Evolutionary conservation across 495 filamentous ascomycete species (phyloP), one percentile per base, ranked within the genome.

Genomic region (Xylaria bambusicola): DNA sequence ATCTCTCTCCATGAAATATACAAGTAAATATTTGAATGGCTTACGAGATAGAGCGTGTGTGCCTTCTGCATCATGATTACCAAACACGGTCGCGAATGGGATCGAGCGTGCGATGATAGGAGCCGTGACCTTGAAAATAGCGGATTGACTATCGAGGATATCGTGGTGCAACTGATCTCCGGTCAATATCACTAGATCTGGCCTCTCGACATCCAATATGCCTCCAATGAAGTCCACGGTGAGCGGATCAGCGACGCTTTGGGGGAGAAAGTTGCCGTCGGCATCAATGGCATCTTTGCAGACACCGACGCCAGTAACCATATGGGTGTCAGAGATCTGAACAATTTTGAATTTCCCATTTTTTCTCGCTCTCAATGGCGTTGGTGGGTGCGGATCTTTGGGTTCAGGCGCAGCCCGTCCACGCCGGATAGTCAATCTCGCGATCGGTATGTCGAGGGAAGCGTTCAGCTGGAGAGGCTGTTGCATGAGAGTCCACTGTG

Each of bases 51-150:
- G 64, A 64, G 70, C 71, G 58, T 71, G 56, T 46, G 41, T 61
- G 62, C 70, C 70, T 63, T 74, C 69, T 61, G 56, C 64, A 56
- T 74, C 66, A 64, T 74, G 71, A 66, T 73, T 74, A 61, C 71
- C 71, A 65, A 73, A 73, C 56, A 73, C 66, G 54, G 65, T 69
- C 64, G 68, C 69, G 55, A 66, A 74, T 61, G 71, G 71, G 38
- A 71, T 70, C 42, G 63, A 70, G 61, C 71, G 71, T 56, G 69
- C 59, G 49, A 74, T 70, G 38, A 74, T 60, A 66, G 66, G 71
- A 53, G 63, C 64, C 68, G 72, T 70, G 21, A 77, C 71, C 64
- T 77, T 77, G 53, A 77, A 74, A 36, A 77, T 67, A 46, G 71
- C 57, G 63, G 73, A 66, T 65, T 77, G 70, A 63, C 63, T 74